These are phyloP conservation scores for Penicillium psychrosexuale DNA, from an alignment of 2,329 filamentous ascomycete genomes.

Conservation along the genomic window DNA sequence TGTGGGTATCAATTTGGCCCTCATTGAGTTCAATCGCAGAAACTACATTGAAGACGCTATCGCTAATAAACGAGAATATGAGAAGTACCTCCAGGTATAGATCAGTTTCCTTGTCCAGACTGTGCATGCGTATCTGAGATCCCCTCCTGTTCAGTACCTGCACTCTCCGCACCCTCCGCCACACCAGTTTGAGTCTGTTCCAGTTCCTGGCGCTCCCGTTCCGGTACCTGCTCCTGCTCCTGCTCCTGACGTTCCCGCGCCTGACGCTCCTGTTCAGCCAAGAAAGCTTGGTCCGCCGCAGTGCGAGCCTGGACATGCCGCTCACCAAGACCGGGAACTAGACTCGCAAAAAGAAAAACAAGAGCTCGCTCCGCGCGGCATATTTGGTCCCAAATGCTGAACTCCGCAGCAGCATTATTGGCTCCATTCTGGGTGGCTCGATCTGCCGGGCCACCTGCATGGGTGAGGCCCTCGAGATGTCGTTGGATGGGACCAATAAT, in stretches of 20 bases:
- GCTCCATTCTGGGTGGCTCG: slow-evolving; percentile 6
- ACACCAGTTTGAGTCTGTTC: background rate
- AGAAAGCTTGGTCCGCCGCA: slow-evolving; percentile 45
- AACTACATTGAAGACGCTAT: background rate
- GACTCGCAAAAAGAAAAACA: slow-evolving; percentile 61
- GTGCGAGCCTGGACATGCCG: slow-evolving; percentile 57
- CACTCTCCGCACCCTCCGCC: background rate
- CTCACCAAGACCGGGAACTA: slow-evolving; percentile 62
- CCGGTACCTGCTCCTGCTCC: background rate
- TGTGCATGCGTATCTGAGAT: background rate
- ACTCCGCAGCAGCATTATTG: background rate
- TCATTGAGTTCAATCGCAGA: background rate
- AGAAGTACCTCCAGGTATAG: background rate
- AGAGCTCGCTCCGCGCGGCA: slow-evolving; percentile 54
- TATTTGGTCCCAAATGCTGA: slow-evolving; percentile 30
- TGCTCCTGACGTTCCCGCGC: slow-evolving; percentile 7
- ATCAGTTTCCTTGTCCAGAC: background rate
- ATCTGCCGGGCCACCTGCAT: slow-evolving; percentile 27
- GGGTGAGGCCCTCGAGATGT: slow-evolving; percentile 46
- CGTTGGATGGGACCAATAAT: slow-evolving; percentile 42
- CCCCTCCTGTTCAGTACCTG: background rate
- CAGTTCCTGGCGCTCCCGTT: background rate
- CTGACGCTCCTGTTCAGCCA: slow-evolving; percentile 8
- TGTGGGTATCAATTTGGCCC: background rate
- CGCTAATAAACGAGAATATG: background rate